Percentiles rank a stretch among this genome's conserved stretches.
phyloP scores from a whole-genome alignment of 176 grass and related monocot species.

The Phragmites australis region DNA sequence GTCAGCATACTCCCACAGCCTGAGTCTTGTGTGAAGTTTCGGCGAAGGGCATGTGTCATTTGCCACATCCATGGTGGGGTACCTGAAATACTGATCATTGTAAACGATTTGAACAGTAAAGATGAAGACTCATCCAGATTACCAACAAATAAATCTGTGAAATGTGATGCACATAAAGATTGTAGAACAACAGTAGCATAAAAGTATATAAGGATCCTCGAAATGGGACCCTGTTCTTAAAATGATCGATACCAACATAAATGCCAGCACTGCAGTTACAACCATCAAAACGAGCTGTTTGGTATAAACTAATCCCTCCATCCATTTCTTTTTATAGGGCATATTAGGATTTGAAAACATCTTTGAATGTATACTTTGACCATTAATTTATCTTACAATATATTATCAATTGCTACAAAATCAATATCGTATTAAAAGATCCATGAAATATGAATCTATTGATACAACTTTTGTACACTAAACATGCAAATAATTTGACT shows the following conservation, averaged over 20 bases:
- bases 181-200: background rate
- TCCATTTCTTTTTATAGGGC: too few species aligned
- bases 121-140: background rate
- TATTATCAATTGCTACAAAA: too few species aligned
- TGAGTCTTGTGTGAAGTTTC: slow-evolving; percentile 79
- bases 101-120: background rate
- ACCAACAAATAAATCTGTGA: background rate
- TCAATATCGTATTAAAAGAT: too few species aligned
- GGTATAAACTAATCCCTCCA: too few species aligned
- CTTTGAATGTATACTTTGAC: too few species aligned
- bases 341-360: too few species aligned
- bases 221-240: background rate
- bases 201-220: background rate
- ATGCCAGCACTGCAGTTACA: background rate
- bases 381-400: too few species aligned
- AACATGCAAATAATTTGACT: too few species aligned
- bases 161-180: background rate
- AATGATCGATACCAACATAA: background rate
- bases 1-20: slow-evolving; percentile 82
- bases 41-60: slow-evolving; percentile 32
- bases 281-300: background rate
- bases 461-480: too few species aligned
- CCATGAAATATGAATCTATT: too few species aligned
- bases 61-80: slow-evolving; percentile 43
- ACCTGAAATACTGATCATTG: slow-evolving; percentile 31